Percentiles rank a stretch among this genome's conserved stretches.
phyloP scores from a whole-genome alignment of 768 basidiomycete genomes.

The Piloderma croceum region DNA sequence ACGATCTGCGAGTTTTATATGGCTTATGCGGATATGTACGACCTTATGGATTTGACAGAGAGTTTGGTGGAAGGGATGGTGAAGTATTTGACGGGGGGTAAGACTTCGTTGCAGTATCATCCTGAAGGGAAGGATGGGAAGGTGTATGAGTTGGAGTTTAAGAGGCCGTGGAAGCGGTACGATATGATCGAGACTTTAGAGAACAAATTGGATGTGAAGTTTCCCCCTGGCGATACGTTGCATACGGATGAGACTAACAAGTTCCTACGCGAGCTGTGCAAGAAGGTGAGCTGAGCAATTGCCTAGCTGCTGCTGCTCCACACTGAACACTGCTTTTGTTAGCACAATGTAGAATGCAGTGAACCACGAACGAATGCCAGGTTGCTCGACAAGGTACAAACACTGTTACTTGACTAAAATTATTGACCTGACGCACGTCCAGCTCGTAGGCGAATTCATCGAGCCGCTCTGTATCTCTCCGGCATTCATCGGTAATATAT shows the following conservation, averaged over 20 bases:
- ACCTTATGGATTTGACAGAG: constrained; percentile 97
- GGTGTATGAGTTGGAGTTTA: constrained; percentile 76
- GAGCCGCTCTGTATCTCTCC: constrained; percentile 96
- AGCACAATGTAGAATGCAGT: constrained; percentile 96
- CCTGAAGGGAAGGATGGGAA: constrained; percentile 89
- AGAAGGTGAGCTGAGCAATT: constrained; percentile 82
- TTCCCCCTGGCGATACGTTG: constrained; percentile 88
- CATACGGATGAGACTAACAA: constrained; percentile 84
- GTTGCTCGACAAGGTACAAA: constrained; percentile 81
- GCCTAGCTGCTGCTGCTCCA: background rate
- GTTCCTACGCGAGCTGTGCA: constrained; percentile 79
- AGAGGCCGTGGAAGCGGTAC: constrained; percentile 95
- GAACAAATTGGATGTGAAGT: constrained; percentile 85
- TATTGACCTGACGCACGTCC: constrained; percentile 4
- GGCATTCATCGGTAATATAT: constrained; percentile 91
- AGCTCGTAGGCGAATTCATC: constrained; percentile 98
- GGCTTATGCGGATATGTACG: constrained; percentile 99
- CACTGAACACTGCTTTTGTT: background rate
- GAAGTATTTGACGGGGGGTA: constrained; percentile 75
- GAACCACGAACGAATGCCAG: constrained; percentile 95
- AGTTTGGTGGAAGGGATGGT: constrained; percentile 85
- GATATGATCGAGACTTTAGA: constrained; percentile 98
- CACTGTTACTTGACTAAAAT: background rate
- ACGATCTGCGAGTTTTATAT: constrained; percentile 99
- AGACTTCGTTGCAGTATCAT: constrained; percentile 77